Base-by-base conservation (phyloP, 345 rosid species). In the Brassica juncea region DNA sequence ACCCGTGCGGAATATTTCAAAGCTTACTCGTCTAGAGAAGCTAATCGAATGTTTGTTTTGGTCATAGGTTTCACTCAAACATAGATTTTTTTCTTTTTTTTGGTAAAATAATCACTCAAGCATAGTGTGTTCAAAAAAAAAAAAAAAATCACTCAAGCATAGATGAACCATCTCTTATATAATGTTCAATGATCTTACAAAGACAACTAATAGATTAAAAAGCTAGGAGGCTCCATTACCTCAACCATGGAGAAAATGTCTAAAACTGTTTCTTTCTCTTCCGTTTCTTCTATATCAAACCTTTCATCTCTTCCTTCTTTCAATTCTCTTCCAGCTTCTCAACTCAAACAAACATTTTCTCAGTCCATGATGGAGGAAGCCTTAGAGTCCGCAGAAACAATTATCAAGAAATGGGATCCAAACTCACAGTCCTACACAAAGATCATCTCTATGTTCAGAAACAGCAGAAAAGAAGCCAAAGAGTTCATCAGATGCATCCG, bases 381-480 rank as follows among this genome's bases (percentile, higher is more conserved):
- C 42, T 79, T 93, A 2, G 72, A 70, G 47, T 81, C 81, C 10
- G 87, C 95, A 0, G 88, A 85, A 73, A 5, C 84, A 25, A 71
- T 89, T 60, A 91, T 91, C 82, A 80, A 31, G 16, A 89, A 83
- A 83, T 94, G 97, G 97, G 88, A 85, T 58, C 44, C 66, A 0
- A 78, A 77, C 81, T 64, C 94, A 5, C 58, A 86, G 1, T 75
- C 93, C 0, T 44, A 52, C 71, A 73, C 84, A 57, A 78, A 65
- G 42, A 62, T 85, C 70, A 67, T 61, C 54, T 83, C 83, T 32
- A 74, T 90, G 66, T 89, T 86, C 74, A 76, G 74, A n/a, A 70
- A 80, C 8, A 69, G 78, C 71, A 75, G 88, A 70, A 76, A 77
- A 10, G 97, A 92, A 49, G 89, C 94, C 44, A 84, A 70, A 69